Base-by-base conservation (phyloP, 2,329 filamentous ascomycete species). In the Fusarium pininemorale region DNA sequence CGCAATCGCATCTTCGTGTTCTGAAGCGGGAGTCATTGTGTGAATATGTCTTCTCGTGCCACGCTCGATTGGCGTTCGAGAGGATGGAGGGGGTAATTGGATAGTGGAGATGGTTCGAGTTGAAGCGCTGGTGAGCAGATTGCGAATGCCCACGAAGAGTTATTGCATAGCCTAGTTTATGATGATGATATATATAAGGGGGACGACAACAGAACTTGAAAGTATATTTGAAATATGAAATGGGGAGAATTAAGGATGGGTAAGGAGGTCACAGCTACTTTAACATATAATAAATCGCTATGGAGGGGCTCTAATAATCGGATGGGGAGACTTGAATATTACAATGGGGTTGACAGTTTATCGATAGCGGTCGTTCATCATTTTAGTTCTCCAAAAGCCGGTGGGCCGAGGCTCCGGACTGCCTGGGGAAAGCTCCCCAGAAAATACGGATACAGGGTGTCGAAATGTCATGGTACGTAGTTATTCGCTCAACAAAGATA, bases 341-440 rank as follows among this genome's bases (percentile, higher is more conserved):
- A 59, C 35, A 66, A 73, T 66, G 70, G 71, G 63, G 62, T 68
- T 53, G 64, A 59, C 30, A 66, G 68, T 76, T 74, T 77, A 73
- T 77, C 75, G 71, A 77, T 73, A 75, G 73, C 37, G 50, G 47
- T 60, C 53, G 62, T 62, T 63, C 66, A 63, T 61, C 42, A 55
- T 58, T 53, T 61, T 59, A 64, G 20, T 63, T 61, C 55, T 57
- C 63, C 60, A 61, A 64, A 65, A 75, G 74, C 77, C 77, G 77
- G 69, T 78, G 72, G 74, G 61, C 77, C 77, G 77, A 79, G 77
- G 77, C 70, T 72, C 60, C 57, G 22, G 38, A 32, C 45, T 44
- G 35, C 51, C 54, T 37, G 67, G 67, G 68, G 70, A 59, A 72
- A 71, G 47, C 41, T 41, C 66, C 48, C 66, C 44, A 47, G 41